Conservation (phyloP, 805 yeast species). For the Huiozyma naganishii region DNA sequence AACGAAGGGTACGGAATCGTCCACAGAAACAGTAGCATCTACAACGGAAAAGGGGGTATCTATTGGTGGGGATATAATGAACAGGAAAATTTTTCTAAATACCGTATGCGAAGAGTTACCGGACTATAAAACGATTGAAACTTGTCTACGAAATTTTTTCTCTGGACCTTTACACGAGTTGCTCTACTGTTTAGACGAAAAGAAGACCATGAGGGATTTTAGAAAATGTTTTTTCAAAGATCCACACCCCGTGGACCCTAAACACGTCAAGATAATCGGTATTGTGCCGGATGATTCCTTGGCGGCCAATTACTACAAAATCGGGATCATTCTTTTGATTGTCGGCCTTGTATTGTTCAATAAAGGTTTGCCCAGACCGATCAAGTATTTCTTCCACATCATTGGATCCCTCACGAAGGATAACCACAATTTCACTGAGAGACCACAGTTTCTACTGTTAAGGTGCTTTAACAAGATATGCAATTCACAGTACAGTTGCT, state of each 20-base stretch:
- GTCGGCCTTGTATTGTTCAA: conserved; percentile 11
- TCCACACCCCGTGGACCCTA: background rate
- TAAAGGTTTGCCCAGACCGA: conserved; percentile 9
- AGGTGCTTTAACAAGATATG: conserved; percentile 10
- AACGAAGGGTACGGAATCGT: background rate
- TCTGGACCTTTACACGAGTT: conserved; percentile 10
- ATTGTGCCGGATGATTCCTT: conserved; percentile 1
- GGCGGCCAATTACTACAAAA: conserved; percentile 15
- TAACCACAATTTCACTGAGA: conserved; percentile 18
- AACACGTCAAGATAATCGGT: conserved; percentile 2
- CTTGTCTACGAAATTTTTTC: conserved; percentile 9
- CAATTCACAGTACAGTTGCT: conserved; percentile 8
- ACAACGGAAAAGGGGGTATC: too few relatives aligned
- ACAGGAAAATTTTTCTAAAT: background rate
- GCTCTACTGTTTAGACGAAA: conserved; percentile 10
- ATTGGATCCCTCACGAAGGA: conserved; percentile 14
- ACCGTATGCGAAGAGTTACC: conserved; percentile 8
- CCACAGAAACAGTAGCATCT: too few relatives aligned
- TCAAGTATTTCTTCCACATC: conserved; percentile 12
- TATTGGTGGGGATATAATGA: too few relatives aligned
- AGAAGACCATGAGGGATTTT: conserved; percentile 11
- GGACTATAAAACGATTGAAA: conserved; percentile 5
- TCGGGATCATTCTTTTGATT: conserved; percentile 18
- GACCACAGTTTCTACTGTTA: conserved; percentile 21
- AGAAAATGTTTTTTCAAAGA: conserved; percentile 4